These are phyloP conservation scores for Bruguiera hainesii DNA, from an alignment of 441 rosid species.

Conservation along the genomic window DNA sequence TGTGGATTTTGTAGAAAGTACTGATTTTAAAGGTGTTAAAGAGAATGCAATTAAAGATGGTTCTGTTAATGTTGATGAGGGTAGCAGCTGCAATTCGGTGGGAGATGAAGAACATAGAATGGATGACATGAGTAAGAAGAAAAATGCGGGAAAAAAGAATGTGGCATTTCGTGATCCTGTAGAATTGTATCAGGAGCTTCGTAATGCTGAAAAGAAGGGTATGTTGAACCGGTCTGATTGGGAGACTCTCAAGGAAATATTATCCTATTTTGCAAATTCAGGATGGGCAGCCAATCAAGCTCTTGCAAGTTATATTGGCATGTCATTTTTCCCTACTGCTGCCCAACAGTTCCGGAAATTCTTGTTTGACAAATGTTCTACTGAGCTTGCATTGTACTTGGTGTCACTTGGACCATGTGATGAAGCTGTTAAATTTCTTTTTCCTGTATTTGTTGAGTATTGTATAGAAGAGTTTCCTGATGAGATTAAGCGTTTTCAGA, in stretches of 20 bases:
- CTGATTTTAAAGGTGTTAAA: constrained; percentile 3
- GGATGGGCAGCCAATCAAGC: constrained; percentile 90
- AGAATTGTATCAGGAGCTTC: constrained; percentile 48
- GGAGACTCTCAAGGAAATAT: constrained; percentile 48
- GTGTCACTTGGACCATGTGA: constrained; percentile 61
- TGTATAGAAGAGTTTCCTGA: constrained; percentile 73
- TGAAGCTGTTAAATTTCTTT: constrained; percentile 64
- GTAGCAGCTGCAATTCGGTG: background rate
- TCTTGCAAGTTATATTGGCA: constrained; percentile 75
- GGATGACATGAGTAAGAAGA: constrained; percentile 5
- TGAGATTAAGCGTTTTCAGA: constrained; percentile 61
- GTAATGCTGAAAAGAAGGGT: constrained; percentile 31
- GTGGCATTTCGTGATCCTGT: constrained; percentile 46
- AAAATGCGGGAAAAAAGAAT: constrained; percentile 10
- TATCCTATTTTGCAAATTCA: constrained; percentile 44
- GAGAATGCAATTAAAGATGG: constrained; percentile 10
- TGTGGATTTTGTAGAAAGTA: constrained; percentile 11
- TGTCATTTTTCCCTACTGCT: constrained; percentile 79
- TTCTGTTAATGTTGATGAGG: constrained; percentile 17
- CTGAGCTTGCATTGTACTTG: constrained; percentile 43
- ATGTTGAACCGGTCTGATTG: constrained; percentile 38
- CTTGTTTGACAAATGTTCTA: constrained; percentile 46
- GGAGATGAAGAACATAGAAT: constrained; percentile 15
- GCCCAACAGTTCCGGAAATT: constrained; percentile 42
- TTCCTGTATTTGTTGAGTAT: constrained; percentile 80